A percentile compares a stretch with the other conserved stretches of the same genome.
These are phyloP conservation scores for Scenedesmus sp. DNA, from an alignment of 163 green algal genomes.

Conservation along the genomic window DNA sequence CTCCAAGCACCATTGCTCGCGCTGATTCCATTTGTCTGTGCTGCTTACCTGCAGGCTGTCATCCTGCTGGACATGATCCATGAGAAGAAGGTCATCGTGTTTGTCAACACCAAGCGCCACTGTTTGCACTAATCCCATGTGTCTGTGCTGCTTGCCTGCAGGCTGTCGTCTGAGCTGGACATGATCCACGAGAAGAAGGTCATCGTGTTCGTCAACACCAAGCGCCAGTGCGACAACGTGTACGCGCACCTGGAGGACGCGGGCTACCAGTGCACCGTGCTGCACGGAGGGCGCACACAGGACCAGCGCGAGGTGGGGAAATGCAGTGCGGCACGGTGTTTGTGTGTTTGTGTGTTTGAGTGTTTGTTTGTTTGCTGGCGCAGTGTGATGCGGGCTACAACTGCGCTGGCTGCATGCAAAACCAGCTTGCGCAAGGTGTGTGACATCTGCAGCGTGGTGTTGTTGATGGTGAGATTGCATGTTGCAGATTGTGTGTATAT, in stretches of 20 bases:
- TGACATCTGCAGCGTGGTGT: no score
- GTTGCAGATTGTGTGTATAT: no score
- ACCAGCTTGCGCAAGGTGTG: no score
- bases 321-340: no score
- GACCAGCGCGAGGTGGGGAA: slow-evolving; percentile 87
- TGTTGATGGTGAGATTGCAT: no score
- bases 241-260: slow-evolving; percentile 74
- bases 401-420: slow-evolving; percentile 84
- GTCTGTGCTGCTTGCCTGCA: not conserved
- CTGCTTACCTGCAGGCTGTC: slow-evolving; percentile 34
- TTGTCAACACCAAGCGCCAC: not conserved
- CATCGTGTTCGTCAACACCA: slow-evolving; percentile 99
- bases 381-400: slow-evolving; percentile 34
- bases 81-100: slow-evolving; percentile 84
- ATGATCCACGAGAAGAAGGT: slow-evolving; percentile 78
- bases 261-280: slow-evolving; percentile 71
- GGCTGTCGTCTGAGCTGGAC: slow-evolving; percentile 61
- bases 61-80: slow-evolving; percentile 63
- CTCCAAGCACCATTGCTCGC: not conserved
- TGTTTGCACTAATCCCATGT: not conserved
- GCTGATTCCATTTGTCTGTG: no score
- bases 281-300: slow-evolving; percentile 85
- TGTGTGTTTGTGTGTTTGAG: not conserved
- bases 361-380: no score
- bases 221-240: slow-evolving; percentile 87